phyloP scores from a whole-genome alignment of 495 filamentous ascomycete species.

The Penicillium goetzii region DNA sequence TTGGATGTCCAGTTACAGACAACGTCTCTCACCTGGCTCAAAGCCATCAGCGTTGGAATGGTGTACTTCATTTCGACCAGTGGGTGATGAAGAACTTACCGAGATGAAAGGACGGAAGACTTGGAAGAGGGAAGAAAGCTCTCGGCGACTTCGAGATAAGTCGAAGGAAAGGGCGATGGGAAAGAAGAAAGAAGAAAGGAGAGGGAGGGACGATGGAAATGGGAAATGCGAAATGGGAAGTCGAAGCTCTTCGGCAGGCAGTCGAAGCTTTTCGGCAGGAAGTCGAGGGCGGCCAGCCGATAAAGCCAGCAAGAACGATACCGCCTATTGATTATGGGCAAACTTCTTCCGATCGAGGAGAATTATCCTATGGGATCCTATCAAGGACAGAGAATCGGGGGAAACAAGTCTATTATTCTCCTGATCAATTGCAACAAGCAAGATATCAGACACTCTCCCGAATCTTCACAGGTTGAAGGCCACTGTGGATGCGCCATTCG shows the following conservation, averaged over 20 bases:
- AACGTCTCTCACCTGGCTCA: constrained; percentile 37
- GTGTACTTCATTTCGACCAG: constrained; percentile 43
- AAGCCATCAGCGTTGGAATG: constrained; percentile 42
- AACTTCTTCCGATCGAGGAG: too few relatives aligned
- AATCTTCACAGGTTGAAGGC: constrained; percentile 34
- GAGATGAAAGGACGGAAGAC: background rate
- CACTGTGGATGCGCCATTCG: constrained; percentile 37
- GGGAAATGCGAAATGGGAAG: background rate
- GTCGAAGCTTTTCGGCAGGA: background rate
- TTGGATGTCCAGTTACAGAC: constrained; percentile 32
- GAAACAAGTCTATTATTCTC: background rate
- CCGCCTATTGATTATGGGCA: background rate
- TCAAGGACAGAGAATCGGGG: background rate
- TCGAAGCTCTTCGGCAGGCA: background rate
- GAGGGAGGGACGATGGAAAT: background rate
- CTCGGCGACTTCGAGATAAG: background rate
- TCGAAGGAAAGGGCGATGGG: background rate
- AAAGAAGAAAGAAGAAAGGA: background rate
- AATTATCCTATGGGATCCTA: background rate
- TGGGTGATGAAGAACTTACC: constrained; percentile 11
- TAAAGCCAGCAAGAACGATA: background rate
- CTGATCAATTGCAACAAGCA: constrained; percentile 1
- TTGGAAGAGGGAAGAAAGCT: background rate
- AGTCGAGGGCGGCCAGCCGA: background rate
- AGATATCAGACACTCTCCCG: constrained; percentile 41